Percentiles rank a stretch among this genome's conserved stretches.
These are phyloP conservation scores for Saksenaea oblongispora DNA, from an alignment of 371 early-diverging fungal genomes.

Conservation along the genomic window DNA sequence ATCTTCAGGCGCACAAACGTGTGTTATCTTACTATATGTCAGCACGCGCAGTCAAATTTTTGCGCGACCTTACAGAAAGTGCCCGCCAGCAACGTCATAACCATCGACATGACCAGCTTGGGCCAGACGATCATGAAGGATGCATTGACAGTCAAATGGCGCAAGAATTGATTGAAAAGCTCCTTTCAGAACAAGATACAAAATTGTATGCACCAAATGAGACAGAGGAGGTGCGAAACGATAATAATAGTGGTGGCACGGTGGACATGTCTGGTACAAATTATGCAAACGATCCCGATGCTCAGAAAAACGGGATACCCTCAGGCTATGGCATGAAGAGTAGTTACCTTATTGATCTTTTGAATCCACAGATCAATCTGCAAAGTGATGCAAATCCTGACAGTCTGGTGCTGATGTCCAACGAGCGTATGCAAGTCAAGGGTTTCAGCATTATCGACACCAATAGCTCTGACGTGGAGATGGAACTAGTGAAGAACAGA, in stretches of 20 bases:
- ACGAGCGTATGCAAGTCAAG: conserved; percentile 68
- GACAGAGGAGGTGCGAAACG: conserved; percentile 28
- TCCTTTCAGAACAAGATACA: conserved; percentile 53
- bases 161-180: conserved; percentile 52
- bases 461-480: conserved; percentile 47
- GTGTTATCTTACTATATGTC: conserved; percentile 52
- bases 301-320: conserved; percentile 48
- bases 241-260: neutral
- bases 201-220: conserved; percentile 57
- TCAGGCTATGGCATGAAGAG: conserved; percentile 55
- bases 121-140: conserved; percentile 29
- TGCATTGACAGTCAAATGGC: conserved; percentile 43
- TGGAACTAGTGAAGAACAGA: conserved; percentile 70
- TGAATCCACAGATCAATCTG: conserved; percentile 75
- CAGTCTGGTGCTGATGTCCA: conserved; percentile 62
- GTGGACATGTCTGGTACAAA: conserved; percentile 29
- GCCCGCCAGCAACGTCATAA: conserved; percentile 22
- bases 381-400: conserved; percentile 51
- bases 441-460: conserved; percentile 61
- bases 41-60: conserved; percentile 47
- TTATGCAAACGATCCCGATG: conserved; percentile 57
- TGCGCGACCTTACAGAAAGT: conserved; percentile 46
- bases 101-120: conserved; percentile 12
- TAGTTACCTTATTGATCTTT: conserved; percentile 62
- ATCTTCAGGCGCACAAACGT: conserved; percentile 46